Evolutionary conservation across 305 asterid species (phyloP), one percentile per base, ranked within the genome.

Genomic region (Plantago lanceolata): DNA sequence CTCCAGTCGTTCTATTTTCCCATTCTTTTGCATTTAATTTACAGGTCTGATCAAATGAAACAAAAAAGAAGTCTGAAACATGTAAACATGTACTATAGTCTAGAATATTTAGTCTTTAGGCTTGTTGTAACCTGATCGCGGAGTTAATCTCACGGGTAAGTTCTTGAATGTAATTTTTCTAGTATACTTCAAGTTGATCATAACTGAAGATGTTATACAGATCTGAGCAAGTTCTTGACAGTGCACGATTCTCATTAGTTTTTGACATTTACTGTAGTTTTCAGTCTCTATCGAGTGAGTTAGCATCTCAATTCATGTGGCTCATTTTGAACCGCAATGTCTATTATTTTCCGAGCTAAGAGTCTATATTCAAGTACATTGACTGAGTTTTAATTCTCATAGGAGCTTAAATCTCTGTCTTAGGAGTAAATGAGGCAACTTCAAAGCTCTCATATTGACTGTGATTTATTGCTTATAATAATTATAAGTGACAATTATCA

Each of bases 401-500:
- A 53, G 44, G 20, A 8, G 43, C 8, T 54, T 54, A 54, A 28
- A 55, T 55, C 44, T 19, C 16, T 28, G 40, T 16, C 31, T 29
- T 20, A 28, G 29, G 43, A 56, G 61, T 33, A 57, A 57, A 33
- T 33, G 20, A 29, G 48, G 15, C 37, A 58, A 37, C 20, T 29
- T 37, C 48, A 58, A 55, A 28, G 60, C 60, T 58, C 63, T 33
- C 49, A 9, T 58, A 57, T 35, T 57, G 63, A n/a, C 33, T 35
- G 48, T 57, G 48, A 57, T 24, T 58, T 35, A 58, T 37, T 16
- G 63, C 49, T n/a, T 29, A 58, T 35, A 58, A 58, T 16, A 49
- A 29, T n/a, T 29, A 58, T 35, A 58, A 58, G 48, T 58, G 48
- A 57, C 63, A 33, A 57, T 57, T 33, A 57, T 57, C 48, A 57